These are phyloP conservation scores for Phanerodontia chrysosporium DNA, from an alignment of 768 basidiomycete species.

Conservation along the genomic window DNA sequence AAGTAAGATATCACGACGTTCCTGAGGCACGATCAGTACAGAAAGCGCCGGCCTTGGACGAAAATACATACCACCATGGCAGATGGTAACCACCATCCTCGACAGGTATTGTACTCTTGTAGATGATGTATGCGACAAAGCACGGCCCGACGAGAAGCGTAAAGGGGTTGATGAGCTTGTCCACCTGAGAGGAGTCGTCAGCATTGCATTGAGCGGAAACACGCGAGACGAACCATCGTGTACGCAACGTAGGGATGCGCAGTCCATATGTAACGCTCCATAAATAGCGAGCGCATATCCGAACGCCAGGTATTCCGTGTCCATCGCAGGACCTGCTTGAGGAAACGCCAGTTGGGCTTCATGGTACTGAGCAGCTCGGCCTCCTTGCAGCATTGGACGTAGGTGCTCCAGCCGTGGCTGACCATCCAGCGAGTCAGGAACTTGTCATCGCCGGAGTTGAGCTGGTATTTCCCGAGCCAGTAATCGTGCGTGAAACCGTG, in stretches of 20 bases:
- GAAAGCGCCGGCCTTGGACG: background rate
- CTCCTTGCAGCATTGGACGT: conserved; percentile 83
- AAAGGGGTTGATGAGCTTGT: conserved; percentile 83
- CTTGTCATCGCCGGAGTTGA: conserved; percentile 93
- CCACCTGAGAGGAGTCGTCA: conserved; percentile 45
- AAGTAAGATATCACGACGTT: conserved; percentile 65
- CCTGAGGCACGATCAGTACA: conserved; percentile 32
- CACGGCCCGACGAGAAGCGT: conserved; percentile 82
- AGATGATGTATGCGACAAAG: conserved; percentile 72
- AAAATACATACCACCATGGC: conserved; percentile 66
- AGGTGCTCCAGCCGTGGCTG: conserved; percentile 92
- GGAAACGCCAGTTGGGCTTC: conserved; percentile 95
- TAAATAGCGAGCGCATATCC: conserved; percentile 84
- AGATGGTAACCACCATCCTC: conserved; percentile 73
- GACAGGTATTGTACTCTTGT: conserved; percentile 69
- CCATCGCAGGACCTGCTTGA: conserved; percentile 92
- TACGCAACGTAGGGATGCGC: conserved; percentile 77
- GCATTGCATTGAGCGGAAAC: conserved; percentile 2
- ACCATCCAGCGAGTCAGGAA: conserved; percentile 97
- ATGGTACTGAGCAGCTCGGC: conserved; percentile 87
- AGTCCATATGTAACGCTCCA: conserved; percentile 84
- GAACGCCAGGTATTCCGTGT: conserved; percentile 93
- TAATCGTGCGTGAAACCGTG: conserved; percentile 93
- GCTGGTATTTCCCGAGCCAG: conserved; percentile 91
- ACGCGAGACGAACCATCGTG: conserved; percentile 63